Percentiles rank a stretch among this genome's conserved stretches.
These are phyloP conservation scores for Houttuynia cordata DNA, from an alignment of 164 flowering plant species.

Conservation along the genomic window DNA sequence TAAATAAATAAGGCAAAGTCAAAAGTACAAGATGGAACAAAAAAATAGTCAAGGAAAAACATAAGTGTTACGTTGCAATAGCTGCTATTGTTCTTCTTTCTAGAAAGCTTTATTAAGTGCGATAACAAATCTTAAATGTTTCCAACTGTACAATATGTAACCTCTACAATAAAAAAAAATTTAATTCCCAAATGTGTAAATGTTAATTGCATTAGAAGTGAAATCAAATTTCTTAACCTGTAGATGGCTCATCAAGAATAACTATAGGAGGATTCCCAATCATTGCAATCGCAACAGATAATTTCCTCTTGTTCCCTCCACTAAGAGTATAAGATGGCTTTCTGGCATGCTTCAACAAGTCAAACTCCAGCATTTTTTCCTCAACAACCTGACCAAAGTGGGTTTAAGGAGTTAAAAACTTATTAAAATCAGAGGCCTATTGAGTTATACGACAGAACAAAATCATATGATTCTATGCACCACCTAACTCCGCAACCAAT, in stretches of 20 bases:
- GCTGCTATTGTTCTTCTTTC: no score
- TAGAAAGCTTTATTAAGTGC: no score
- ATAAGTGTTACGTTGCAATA: no score
- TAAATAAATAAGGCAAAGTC: no score
- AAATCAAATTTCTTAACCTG: constrained; percentile 33
- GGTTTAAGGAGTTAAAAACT: constrained; percentile 2
- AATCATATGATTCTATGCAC: not conserved
- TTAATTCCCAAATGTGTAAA: not conserved
- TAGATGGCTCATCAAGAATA: constrained; percentile 97
- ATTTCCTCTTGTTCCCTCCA: constrained; percentile 94
- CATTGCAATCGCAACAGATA: constrained; percentile 98
- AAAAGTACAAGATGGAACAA: no score
- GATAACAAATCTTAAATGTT: no score
- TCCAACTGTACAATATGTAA: no score
- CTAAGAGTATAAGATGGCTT: constrained; percentile 86
- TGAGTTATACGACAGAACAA: not conserved
- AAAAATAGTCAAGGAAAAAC: no score
- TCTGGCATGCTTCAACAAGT: constrained; percentile 74
- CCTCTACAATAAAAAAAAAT: no score
- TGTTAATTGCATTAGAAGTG: not conserved
- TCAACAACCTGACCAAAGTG: constrained; percentile 51
- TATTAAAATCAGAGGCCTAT: not conserved
- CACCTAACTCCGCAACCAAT: not conserved
- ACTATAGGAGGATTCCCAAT: constrained; percentile 96
- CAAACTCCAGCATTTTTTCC: constrained; percentile 84